Conservation (phyloP, 257 asterid species). For the Catharanthus roseus region DNA sequence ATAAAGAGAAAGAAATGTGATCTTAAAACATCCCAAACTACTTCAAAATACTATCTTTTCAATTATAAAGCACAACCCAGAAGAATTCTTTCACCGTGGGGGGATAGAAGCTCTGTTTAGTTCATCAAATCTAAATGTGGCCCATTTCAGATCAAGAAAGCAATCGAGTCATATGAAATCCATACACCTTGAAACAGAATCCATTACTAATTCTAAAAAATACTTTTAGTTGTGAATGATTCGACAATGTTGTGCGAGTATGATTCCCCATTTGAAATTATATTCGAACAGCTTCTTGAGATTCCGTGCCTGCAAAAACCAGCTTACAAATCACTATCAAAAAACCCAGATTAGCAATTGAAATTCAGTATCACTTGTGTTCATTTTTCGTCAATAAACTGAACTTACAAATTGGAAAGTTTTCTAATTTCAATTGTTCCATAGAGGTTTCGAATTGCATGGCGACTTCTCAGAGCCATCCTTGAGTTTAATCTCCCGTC, state of each 20-base stretch:
- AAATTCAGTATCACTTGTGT: background rate
- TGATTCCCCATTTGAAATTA: constrained; percentile 19
- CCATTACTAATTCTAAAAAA: background rate
- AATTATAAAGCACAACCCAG: background rate
- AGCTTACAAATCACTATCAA: background rate
- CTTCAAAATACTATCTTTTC: background rate
- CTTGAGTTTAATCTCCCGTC: background rate
- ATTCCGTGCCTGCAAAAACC: constrained; percentile 23
- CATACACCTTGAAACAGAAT: background rate
- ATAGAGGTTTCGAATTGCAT: constrained; percentile 19
- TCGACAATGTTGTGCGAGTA: background rate
- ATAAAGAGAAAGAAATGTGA: background rate
- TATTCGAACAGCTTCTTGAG: constrained; percentile 27
- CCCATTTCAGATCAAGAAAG: background rate
- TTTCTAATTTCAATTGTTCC: constrained; percentile 16
- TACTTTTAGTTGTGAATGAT: background rate
- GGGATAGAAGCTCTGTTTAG: background rate
- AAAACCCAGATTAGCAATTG: background rate
- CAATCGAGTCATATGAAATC: background rate
- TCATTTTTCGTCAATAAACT: background rate
- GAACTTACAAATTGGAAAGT: constrained; percentile 24
- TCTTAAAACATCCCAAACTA: background rate
- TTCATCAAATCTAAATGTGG: background rate
- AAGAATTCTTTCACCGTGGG: background rate
- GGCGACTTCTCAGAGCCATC: constrained; percentile 24